phyloP scores from a whole-genome alignment of 768 basidiomycete species.

The Rhodocollybia butyracea region DNA sequence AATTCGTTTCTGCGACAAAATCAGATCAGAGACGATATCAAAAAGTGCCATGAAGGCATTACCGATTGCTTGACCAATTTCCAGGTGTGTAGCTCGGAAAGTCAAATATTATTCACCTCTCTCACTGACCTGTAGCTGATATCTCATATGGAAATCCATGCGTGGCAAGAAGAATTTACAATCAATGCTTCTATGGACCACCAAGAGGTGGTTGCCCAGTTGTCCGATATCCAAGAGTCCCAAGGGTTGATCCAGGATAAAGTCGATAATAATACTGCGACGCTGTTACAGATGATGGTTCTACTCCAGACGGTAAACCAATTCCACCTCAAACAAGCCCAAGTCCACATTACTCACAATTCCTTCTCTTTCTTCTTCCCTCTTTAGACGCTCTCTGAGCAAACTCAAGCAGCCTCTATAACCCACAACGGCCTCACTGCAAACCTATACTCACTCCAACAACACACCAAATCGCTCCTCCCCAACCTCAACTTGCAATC shows the following conservation, averaged over 20 bases:
- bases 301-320: conserved; percentile 45
- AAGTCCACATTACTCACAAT: neutral
- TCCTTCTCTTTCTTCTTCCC: neutral
- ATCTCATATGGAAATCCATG: conserved; percentile 41
- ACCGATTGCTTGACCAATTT: conserved; percentile 45
- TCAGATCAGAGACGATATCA: conserved; percentile 41
- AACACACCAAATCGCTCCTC: conserved; percentile 41
- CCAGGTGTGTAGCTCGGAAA: conserved; percentile 28
- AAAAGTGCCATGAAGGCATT: conserved; percentile 41
- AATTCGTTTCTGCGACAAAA: conserved; percentile 44
- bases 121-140: conserved; percentile 29
- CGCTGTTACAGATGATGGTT: conserved; percentile 40
- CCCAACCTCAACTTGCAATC: conserved; percentile 47
- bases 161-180: conserved; percentile 46
- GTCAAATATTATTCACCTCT: neutral
- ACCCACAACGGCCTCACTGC: conserved; percentile 40
- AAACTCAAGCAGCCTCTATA: too few species aligned
- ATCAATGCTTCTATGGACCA: conserved; percentile 39
- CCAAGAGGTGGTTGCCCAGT: conserved; percentile 35
- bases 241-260: conserved; percentile 32
- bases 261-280: conserved; percentile 28
- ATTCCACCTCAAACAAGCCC: neutral
- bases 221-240: conserved; percentile 41
- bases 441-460: conserved; percentile 50
- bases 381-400: conserved; percentile 29